A percentile compares a stretch with the other conserved stretches of the same genome.
Conservation (phyloP, 108 stramenopile species). For the Discostella stelligeroides region DNA sequence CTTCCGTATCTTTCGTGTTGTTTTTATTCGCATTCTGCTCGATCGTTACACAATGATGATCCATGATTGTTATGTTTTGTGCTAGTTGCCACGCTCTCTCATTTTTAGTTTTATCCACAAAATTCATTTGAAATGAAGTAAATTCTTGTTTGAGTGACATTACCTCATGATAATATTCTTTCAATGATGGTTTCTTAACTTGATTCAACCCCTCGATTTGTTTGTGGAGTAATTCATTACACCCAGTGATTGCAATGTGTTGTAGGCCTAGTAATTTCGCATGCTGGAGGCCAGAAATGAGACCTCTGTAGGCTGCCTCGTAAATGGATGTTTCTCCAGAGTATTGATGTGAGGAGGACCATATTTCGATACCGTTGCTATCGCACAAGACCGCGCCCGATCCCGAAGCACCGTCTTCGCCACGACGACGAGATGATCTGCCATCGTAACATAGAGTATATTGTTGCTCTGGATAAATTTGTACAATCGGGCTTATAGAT, state of each 20-base stretch:
- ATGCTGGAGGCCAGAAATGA: slow-evolving; percentile 4
- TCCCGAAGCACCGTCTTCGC: slow-evolving; percentile 62
- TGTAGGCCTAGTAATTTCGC: slow-evolving; percentile 3
- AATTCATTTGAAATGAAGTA: neutral
- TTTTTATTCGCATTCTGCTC: too few species aligned
- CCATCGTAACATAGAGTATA: slow-evolving; percentile 65
- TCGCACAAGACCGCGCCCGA: slow-evolving; percentile 75
- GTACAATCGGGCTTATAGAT: neutral
- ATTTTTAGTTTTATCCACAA: too few species aligned
- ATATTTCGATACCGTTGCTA: slow-evolving; percentile 17
- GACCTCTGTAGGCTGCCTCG: slow-evolving; percentile 11
- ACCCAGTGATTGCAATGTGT: neutral
- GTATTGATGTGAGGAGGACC: slow-evolving; percentile 2
- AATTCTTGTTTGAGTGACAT: slow-evolving; percentile 1
- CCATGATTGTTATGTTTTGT: too few species aligned
- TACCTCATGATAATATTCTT: neutral
- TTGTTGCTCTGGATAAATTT: slow-evolving; percentile 29
- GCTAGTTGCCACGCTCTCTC: too few species aligned
- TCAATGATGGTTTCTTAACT: slow-evolving; percentile 3
- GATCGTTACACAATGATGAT: too few species aligned
- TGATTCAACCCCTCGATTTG: slow-evolving; percentile 12
- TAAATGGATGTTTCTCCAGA: slow-evolving; percentile 11
- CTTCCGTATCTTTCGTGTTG: too few species aligned
- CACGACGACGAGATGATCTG: slow-evolving; percentile 57
- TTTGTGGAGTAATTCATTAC: slow-evolving; percentile 7